Conservation (phyloP, 352 stramenopile genomes). For the Pythium phragmitis region DNA sequence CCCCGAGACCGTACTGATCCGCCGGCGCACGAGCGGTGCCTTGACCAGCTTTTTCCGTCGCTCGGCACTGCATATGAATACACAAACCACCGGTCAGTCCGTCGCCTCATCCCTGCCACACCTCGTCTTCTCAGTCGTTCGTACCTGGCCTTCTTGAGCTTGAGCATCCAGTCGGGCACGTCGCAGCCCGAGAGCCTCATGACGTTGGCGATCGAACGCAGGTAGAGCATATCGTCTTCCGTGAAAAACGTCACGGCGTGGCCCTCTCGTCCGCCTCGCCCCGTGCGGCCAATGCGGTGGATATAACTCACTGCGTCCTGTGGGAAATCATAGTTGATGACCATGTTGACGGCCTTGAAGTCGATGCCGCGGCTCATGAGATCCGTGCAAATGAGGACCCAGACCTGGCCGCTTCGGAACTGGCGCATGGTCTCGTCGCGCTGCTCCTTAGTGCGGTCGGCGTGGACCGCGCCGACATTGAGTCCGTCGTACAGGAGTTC, state of each 20-base stretch:
- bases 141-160: constrained; percentile 91
- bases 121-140: background rate
- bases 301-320: constrained; percentile 95
- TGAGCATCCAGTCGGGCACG: constrained; percentile 98
- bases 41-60: constrained; percentile 84
- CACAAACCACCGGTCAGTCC: constrained; percentile 1
- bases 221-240: constrained; percentile 92
- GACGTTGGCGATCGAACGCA: constrained; percentile 97
- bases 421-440: constrained; percentile 93
- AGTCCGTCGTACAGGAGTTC: constrained; percentile 98
- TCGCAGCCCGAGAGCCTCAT: constrained; percentile 98
- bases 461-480: constrained; percentile 98
- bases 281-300: constrained; percentile 96
- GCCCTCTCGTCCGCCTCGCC: constrained; percentile 90
- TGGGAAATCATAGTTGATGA: constrained; percentile 99
- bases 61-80: constrained; percentile 37
- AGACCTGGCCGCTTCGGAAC: constrained; percentile 96
- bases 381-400: constrained; percentile 99
- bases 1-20: constrained; percentile 84
- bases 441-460: constrained; percentile 92
- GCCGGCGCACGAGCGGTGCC: constrained; percentile 62
- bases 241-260: constrained; percentile 98
- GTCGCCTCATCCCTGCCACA: background rate
- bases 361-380: constrained; percentile 98
- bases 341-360: constrained; percentile 99